Evolutionary conservation across 108 stramenopile genomes (phyloP).

Genomic region (Stephanodiscus minutulus): DNA sequence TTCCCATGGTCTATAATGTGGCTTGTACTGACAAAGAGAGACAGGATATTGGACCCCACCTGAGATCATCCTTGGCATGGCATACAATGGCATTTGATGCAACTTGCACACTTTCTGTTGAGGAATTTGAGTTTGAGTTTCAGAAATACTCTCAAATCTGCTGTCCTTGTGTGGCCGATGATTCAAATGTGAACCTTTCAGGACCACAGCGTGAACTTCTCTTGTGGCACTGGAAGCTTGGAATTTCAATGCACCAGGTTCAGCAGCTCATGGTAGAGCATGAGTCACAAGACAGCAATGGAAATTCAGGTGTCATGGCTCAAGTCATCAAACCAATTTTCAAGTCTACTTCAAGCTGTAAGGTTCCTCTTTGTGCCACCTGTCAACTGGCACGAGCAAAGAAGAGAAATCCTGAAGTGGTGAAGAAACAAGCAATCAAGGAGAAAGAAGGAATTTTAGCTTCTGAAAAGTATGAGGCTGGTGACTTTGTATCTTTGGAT

Average conservation of each 20-base stretch:
- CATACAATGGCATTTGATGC: not conserved
- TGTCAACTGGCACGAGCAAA: not conserved
- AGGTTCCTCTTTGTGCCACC: not conserved
- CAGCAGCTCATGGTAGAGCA: not conserved
- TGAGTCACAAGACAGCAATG: too few species aligned
- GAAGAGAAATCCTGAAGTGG: not conserved
- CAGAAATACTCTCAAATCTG: too few species aligned
- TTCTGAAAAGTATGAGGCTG: not conserved
- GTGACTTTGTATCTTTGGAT: slow-evolving; percentile 3
- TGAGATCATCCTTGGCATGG: too few species aligned
- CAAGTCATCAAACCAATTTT: slow-evolving; percentile 3
- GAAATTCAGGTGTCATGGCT: not conserved
- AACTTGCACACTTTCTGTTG: too few species aligned
- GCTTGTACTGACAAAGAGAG: too few species aligned
- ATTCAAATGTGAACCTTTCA: slow-evolving; percentile 36
- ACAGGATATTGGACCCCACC: too few species aligned
- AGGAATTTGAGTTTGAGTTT: too few species aligned
- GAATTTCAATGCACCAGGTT: not conserved
- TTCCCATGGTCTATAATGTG: too few species aligned
- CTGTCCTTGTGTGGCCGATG: not conserved
- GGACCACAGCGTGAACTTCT: slow-evolving; percentile 46
- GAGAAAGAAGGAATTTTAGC: not conserved
- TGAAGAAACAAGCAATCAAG: not conserved
- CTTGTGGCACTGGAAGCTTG: slow-evolving; percentile 34
- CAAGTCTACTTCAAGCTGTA: not conserved